Percentiles rank a stretch among this genome's conserved stretches.
These are phyloP conservation scores for Ilyonectria sp. DNA, from an alignment of 2,329 filamentous ascomycete species.

Conservation along the genomic window DNA sequence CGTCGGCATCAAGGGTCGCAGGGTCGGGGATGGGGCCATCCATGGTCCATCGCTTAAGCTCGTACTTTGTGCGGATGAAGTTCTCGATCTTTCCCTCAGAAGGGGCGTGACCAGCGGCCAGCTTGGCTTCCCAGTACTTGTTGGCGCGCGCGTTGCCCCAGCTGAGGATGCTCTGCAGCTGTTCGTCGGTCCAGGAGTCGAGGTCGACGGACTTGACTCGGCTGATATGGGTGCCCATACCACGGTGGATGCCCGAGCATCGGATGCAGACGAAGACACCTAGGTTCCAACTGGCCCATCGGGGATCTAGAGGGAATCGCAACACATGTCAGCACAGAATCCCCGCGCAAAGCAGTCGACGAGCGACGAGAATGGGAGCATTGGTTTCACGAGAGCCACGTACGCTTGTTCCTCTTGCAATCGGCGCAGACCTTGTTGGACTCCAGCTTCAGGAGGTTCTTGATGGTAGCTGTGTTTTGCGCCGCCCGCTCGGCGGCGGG, in stretches of 20 bases:
- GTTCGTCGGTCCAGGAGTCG: slow-evolving; percentile 98
- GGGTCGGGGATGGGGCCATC: slow-evolving; percentile 95
- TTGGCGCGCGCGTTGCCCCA: slow-evolving; percentile 98
- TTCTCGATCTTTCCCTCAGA: slow-evolving; percentile 99
- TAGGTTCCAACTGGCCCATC: slow-evolving; percentile 99
- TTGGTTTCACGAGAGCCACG: slow-evolving; percentile 51
- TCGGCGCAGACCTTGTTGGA: slow-evolving; percentile 97
- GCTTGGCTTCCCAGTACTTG: slow-evolving; percentile 98
- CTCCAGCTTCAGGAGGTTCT: slow-evolving; percentile 94
- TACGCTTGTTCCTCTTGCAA: slow-evolving; percentile 99
- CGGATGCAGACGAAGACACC: slow-evolving; percentile 98
- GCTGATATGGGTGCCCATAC: slow-evolving; percentile 99
- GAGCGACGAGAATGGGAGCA: neutral
- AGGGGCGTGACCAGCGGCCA: slow-evolving; percentile 90
- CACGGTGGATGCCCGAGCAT: slow-evolving; percentile 97
- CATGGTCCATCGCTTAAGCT: slow-evolving; percentile 99
- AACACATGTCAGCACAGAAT: slow-evolving; percentile 25
- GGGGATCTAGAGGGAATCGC: slow-evolving; percentile 75
- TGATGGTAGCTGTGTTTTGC: slow-evolving; percentile 94
- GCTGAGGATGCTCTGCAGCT: slow-evolving; percentile 91
- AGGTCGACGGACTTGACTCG: slow-evolving; percentile 98
- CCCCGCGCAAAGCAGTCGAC: neutral
- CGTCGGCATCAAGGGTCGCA: slow-evolving; percentile 85
- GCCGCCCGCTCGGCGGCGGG: slow-evolving; percentile 89
- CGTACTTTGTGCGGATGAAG: slow-evolving; percentile 99